Conservation (phyloP, 2,329 filamentous ascomycete species). For the Chrysoporthe cubensis region DNA sequence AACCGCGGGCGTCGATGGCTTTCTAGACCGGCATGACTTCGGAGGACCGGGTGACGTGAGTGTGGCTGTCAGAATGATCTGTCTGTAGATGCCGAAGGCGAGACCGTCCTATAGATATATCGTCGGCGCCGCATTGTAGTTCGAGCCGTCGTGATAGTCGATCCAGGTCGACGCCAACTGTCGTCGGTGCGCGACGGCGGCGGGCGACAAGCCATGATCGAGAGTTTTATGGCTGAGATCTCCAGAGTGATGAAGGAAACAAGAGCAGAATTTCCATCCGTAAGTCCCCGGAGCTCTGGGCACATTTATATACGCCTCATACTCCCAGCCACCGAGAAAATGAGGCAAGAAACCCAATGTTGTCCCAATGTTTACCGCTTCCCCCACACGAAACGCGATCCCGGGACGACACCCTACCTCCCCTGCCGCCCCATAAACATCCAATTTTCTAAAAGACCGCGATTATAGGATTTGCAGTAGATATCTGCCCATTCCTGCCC, state of each 20-base stretch:
- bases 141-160: not conserved
- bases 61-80: not conserved
- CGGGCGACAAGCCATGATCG: not conserved
- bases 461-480: not conserved
- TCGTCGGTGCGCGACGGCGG: not conserved
- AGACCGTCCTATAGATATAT: not conserved
- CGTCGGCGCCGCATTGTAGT: not conserved
- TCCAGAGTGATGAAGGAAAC: not conserved
- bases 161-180: not conserved
- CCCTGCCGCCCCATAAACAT: not conserved
- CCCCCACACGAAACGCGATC: constrained; percentile 7
- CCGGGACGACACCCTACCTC: not conserved
- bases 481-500: not conserved
- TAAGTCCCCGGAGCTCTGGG: not conserved
- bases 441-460: not conserved
- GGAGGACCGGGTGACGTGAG: not conserved
- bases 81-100: not conserved
- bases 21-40: not conserved
- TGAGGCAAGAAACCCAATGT: constrained; percentile 5
- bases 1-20: not conserved
- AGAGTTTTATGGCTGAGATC: not conserved
- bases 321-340: constrained; percentile 1
- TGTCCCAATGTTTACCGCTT: constrained; percentile 5
- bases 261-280: not conserved
- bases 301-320: not conserved